Evolutionary conservation across 2,329 filamentous ascomycete species (phyloP), one percentile per base, ranked within the genome.

Genomic region (Penicillium glabrum): DNA sequence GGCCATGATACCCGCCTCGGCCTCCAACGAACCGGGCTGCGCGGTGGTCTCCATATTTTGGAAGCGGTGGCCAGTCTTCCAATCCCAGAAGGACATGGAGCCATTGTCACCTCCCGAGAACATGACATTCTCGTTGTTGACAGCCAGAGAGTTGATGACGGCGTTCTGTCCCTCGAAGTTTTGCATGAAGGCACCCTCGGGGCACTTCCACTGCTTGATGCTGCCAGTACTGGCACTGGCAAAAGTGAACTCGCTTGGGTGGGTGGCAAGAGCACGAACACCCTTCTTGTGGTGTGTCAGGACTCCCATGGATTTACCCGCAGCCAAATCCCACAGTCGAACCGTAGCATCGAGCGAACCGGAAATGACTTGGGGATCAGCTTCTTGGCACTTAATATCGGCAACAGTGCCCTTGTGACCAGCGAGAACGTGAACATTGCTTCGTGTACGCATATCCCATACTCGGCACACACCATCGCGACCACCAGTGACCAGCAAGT

Each of bases 161-260:
- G 91, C 86, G 69, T 97, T 97, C 70, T 98, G 93, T 5, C 93
- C 93, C 44, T 96, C 91, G 69, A 98, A 98, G 72, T 98, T 98
- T 75, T 97, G 93, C 95, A 99, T 99, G 72, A 99, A 98, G 16
- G 91, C 91, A 37, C 93, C 96, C 72, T 97, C 92, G 1, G 96
- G 96, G 65, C 93, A 98, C 75, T 98, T 97, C 93, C 95, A 99
- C 78, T 99, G 95, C 81, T 99, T 99, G 78, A 99, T 97, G 72
- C 90, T 93, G 24, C 90, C 89, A 0, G 93, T 93, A 69, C 91
- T 96, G 44, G 89, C 95, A 58, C 86, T 93, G 5, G 95, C 95
- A 72, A 99, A 99, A 0, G 96, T 99, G 72, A 96, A 99, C 75
- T 99, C 95, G 58, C 86, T 86, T 0, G 96, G 95, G 71, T 99